Evolutionary conservation across 2,329 filamentous ascomycete species (phyloP).

Genomic region (Paecilomyces variotii): DNA sequence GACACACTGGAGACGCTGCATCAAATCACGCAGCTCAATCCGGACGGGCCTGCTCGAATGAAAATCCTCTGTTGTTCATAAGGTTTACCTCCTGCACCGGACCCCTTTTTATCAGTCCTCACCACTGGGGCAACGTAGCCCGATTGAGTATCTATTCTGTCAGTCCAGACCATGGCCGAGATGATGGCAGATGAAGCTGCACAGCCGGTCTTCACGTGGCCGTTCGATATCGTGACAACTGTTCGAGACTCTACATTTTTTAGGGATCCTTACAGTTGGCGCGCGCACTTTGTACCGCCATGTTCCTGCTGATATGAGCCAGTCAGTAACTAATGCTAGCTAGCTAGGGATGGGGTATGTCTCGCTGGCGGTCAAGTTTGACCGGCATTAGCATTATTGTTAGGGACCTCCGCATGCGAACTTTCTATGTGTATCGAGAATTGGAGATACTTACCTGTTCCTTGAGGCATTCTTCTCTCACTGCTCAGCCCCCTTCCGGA

Average conservation of each 20-base stretch:
- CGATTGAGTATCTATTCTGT: not conserved
- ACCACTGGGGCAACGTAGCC: not conserved
- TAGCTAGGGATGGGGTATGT: not conserved
- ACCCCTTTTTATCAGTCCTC: not conserved
- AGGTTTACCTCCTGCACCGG: not conserved
- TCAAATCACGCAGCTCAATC: not conserved
- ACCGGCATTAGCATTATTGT: not conserved
- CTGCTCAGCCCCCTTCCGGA: not conserved
- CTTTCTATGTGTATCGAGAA: not conserved
- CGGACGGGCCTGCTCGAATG: not conserved
- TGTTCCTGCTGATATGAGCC: not conserved
- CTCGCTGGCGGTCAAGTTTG: not conserved
- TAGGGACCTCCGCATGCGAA: not conserved
- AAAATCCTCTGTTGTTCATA: not conserved
- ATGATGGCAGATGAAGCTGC: conserved; percentile 1
- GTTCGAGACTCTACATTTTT: not conserved
- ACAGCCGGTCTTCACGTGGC: not conserved
- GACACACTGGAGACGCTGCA: not conserved
- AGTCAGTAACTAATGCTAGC: not conserved
- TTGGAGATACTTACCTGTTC: not conserved
- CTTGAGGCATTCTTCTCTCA: not conserved
- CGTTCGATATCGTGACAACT: not conserved
- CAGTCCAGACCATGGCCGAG: not conserved
- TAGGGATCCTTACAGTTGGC: not conserved
- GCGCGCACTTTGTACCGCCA: not conserved